A percentile compares a stretch with the other conserved stretches of the same genome.
Evolutionary conservation across 768 basidiomycete genomes (phyloP).

Genomic region (Cyclocybe cylindracea): DNA sequence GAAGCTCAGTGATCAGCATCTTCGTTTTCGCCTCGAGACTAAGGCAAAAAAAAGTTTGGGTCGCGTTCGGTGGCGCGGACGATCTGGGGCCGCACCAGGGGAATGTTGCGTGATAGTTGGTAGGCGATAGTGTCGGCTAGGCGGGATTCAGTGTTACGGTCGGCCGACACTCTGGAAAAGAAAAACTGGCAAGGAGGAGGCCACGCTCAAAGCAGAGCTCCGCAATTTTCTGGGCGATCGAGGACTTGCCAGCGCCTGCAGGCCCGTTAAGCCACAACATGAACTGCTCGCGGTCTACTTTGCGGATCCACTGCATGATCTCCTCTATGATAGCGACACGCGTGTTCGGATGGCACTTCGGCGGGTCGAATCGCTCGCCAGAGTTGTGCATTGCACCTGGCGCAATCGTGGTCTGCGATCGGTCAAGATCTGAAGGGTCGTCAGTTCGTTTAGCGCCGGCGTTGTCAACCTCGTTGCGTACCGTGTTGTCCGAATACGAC

Average conservation of each 20-base stretch:
- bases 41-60: slow-evolving; percentile 16
- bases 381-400: slow-evolving; percentile 12
- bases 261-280: slow-evolving; percentile 13
- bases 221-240: slow-evolving; percentile 7
- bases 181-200: slow-evolving; percentile 34
- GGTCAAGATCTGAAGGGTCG: background rate
- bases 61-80: slow-evolving; percentile 11
- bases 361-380: slow-evolving; percentile 7
- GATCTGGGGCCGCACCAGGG: slow-evolving; percentile 4
- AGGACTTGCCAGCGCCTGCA: slow-evolving; percentile 15
- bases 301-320: slow-evolving; percentile 8
- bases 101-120: slow-evolving; percentile 21
- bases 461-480: no score
- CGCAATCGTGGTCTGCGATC: background rate
- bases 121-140: slow-evolving; percentile 32
- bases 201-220: slow-evolving; percentile 13
- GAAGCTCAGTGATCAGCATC: slow-evolving; percentile 15
- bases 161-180: slow-evolving; percentile 29
- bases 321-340: slow-evolving; percentile 2
- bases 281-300: background rate
- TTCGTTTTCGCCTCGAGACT: slow-evolving; percentile 13
- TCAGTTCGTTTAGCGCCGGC: background rate
- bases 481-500: no score
- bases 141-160: slow-evolving; percentile 19
- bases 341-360: slow-evolving; percentile 11